phyloP scores from a whole-genome alignment of 2,329 filamentous ascomycete genomes.

The Penicillium fuscoglaucum region DNA sequence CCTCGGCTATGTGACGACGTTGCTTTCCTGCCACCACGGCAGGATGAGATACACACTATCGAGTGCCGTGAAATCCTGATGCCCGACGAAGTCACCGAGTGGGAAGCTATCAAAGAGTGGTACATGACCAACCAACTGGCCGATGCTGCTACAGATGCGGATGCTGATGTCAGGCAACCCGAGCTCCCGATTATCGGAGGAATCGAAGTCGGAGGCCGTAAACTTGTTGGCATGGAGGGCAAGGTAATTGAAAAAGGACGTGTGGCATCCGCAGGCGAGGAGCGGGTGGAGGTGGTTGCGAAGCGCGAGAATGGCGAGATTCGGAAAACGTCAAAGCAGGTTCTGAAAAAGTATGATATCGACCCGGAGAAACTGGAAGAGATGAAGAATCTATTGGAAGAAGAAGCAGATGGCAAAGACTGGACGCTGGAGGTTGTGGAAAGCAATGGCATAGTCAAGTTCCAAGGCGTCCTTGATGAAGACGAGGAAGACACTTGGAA shows the following conservation, averaged over 20 bases:
- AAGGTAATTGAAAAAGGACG: slow-evolving; percentile 58
- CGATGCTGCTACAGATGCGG: slow-evolving; percentile 27
- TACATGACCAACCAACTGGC: slow-evolving; percentile 35
- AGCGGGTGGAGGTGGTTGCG: slow-evolving; percentile 51
- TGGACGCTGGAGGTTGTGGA: slow-evolving; percentile 84
- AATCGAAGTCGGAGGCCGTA: slow-evolving; percentile 59
- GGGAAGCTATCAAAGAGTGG: slow-evolving; percentile 43
- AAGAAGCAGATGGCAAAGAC: slow-evolving; percentile 66
- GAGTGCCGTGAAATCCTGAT: slow-evolving; percentile 70
- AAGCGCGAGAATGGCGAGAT: slow-evolving; percentile 63
- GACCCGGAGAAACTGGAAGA: slow-evolving; percentile 67
- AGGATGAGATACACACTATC: slow-evolving; percentile 74
- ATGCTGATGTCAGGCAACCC: slow-evolving; percentile 9
- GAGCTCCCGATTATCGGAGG: slow-evolving; percentile 54
- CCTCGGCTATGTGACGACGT: slow-evolving; percentile 84
- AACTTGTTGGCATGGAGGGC: slow-evolving; percentile 56
- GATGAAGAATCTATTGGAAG: slow-evolving; percentile 67
- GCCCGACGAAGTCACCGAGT: slow-evolving; percentile 54
- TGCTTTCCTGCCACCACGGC: slow-evolving; percentile 78
- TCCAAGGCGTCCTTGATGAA: slow-evolving; percentile 67
- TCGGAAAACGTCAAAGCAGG: slow-evolving; percentile 62
- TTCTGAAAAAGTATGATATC: slow-evolving; percentile 68
- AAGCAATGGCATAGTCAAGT: slow-evolving; percentile 62
- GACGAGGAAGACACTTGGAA: slow-evolving; percentile 52
- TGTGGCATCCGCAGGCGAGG: slow-evolving; percentile 54